Conservation (phyloP, 306 rosid genomes). For the Gastrolobium villosum region DNA sequence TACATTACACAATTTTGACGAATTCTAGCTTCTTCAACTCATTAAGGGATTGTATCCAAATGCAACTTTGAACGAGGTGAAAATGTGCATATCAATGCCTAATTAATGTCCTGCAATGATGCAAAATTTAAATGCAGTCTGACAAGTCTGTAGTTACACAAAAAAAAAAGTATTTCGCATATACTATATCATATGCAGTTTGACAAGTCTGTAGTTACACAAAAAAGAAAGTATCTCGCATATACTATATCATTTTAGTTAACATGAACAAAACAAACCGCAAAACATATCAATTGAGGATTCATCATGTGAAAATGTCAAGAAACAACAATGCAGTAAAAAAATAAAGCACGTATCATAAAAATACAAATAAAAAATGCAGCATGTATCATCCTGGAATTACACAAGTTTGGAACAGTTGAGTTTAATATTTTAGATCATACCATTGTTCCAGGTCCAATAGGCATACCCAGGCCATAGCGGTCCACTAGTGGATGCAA, state of each 20-base stretch:
- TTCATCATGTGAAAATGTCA: not conserved
- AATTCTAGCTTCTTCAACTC: slow-evolving; percentile 15
- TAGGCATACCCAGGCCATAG: slow-evolving; percentile 74
- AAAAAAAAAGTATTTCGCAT: not conserved
- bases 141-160: not conserved
- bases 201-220: not conserved
- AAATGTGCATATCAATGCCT: not conserved
- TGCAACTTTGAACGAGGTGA: not conserved
- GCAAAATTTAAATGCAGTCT: not conserved
- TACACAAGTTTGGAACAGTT: slow-evolving; percentile 11
- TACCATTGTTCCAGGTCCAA: slow-evolving; percentile 75
- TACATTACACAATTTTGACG: slow-evolving; percentile 12
- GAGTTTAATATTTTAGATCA: slow-evolving; percentile 5
- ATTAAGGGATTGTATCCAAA: slow-evolving; percentile 1
- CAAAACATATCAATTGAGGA: not conserved
- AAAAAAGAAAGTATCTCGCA: not conserved
- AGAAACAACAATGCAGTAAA: not conserved
- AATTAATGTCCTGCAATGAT: not conserved
- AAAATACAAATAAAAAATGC: not conserved
- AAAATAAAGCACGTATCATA: slow-evolving; percentile 16
- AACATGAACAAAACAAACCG: not conserved
- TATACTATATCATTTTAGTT: not conserved
- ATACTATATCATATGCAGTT: not conserved
- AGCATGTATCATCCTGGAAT: slow-evolving; percentile 15
- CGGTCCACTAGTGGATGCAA: slow-evolving; percentile 70